phyloP scores from a whole-genome alignment of 345 rosid genomes.

The Melastoma malabathricum region DNA sequence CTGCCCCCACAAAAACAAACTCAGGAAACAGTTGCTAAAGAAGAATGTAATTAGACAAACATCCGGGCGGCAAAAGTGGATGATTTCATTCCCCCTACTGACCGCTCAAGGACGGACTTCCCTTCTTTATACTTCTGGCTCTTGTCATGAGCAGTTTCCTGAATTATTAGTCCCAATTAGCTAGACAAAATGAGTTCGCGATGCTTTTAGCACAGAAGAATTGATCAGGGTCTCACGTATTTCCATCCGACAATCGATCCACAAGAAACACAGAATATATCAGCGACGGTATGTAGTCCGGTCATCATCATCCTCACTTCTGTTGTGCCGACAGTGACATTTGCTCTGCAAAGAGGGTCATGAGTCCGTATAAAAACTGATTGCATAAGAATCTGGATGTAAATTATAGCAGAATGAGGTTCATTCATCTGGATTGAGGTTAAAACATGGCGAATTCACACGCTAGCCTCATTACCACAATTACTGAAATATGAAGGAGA shows the following conservation, averaged over 20 bases:
- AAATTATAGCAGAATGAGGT: too few relatives aligned
- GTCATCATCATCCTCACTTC: constrained; percentile 89
- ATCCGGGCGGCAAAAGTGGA: not conserved
- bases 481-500: constrained; percentile 4
- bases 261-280: constrained; percentile 89
- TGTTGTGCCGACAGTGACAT: constrained; percentile 49
- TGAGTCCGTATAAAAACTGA: not conserved
- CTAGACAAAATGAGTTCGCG: not conserved
- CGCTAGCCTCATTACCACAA: too few relatives aligned
- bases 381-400: too few relatives aligned
- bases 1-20: constrained; percentile 38
- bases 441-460: too few relatives aligned
- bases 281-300: constrained; percentile 81
- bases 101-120: constrained; percentile 56
- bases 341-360: constrained; percentile 44
- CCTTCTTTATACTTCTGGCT: constrained; percentile 97
- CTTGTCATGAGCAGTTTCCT: constrained; percentile 89
- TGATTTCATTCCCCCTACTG: constrained; percentile 17
- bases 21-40: not conserved
- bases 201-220: not conserved
- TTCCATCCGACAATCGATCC: constrained; percentile 99
- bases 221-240: constrained; percentile 51
- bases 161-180: constrained; percentile 12
- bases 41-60: too few relatives aligned
- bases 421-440: too few relatives aligned